Evolutionary conservation across 2,329 filamentous ascomycete genomes (phyloP), one percentile per base, ranked within the genome.

Genomic region (Hymenoscyphus infarciens): DNA sequence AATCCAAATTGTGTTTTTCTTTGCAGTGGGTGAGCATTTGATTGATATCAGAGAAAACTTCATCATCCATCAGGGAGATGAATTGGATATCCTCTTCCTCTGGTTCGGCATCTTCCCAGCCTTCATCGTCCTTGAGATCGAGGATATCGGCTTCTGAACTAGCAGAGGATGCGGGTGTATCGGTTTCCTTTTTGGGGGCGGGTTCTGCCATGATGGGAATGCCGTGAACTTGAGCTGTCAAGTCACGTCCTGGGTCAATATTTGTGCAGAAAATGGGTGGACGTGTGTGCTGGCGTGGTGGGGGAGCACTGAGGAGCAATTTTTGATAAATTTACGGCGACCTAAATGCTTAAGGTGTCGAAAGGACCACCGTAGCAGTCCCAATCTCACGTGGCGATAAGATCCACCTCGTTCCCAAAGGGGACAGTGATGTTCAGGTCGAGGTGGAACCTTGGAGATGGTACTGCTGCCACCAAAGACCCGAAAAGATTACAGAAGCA

Each of bases 1-100:
- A 84, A 74, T 92, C 88, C 70, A 93, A 89, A 31, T 77, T 76
- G 71, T 87, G 80, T 68, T 84, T 84, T 57, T 87, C 80, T 71
- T 84, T 88, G 81, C 86, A 89, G 73, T 91, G 80, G 39, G 81
- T 77, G 55, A 93, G 78, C 88, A 93, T 91, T 22, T 82, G 79
- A 31, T 76, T 74, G 39, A 87, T 82, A 71, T 87, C 84, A 7
- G 83, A 76, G 71, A 91, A 93, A 42, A 85, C 83, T 64, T 82
- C 78, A 62, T 87, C 82, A 68, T 88, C 87, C 66, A 92, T 83
- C 38, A 93, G 79, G 22, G 88, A 91, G 57, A 89, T 79, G 62
- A 92, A 80, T 22, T 82, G 77, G 29, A 88, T 83, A 60, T 84
- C 79, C 70, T 88, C 83, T 59, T 82, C 79, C 62, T 91, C 88